phyloP scores from a whole-genome alignment of 345 rosid species.

The Acer campestre region DNA sequence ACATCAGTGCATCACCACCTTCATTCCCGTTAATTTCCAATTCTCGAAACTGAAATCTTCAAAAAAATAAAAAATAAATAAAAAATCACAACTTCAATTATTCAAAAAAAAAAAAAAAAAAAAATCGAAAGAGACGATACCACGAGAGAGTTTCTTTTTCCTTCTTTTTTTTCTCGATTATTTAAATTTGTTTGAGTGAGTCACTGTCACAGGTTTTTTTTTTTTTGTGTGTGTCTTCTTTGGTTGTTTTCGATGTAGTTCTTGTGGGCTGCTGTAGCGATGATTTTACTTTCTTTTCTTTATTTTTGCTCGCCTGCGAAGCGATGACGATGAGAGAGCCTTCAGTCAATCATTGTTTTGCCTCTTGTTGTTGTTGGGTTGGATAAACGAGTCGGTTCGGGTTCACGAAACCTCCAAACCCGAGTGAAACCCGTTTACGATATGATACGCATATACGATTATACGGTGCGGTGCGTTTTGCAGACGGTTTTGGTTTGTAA shows the following conservation, averaged over 20 bases:
- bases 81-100: not conserved
- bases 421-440: not conserved
- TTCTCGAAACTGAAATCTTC: slow-evolving; percentile 15
- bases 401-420: not conserved
- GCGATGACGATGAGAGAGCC: not conserved
- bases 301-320: not conserved
- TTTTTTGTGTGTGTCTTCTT: not conserved
- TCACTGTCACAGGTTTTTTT: not conserved
- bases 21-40: slow-evolving; percentile 38
- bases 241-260: not conserved
- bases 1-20: slow-evolving; percentile 53
- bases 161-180: not conserved
- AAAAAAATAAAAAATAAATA: too few relatives aligned
- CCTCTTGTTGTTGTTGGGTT: not conserved
- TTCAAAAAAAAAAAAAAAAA: not conserved
- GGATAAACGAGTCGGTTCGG: not conserved
- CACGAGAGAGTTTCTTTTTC: not conserved
- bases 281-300: not conserved
- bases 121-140: not conserved
- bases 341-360: not conserved
- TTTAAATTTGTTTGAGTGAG: not conserved
- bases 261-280: not conserved
- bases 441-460: not conserved
- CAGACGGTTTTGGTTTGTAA: not conserved
- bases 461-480: too few relatives aligned